Conservation (phyloP, 225 moss, liverwort and hornwort genomes). For the Asterella californica region DNA sequence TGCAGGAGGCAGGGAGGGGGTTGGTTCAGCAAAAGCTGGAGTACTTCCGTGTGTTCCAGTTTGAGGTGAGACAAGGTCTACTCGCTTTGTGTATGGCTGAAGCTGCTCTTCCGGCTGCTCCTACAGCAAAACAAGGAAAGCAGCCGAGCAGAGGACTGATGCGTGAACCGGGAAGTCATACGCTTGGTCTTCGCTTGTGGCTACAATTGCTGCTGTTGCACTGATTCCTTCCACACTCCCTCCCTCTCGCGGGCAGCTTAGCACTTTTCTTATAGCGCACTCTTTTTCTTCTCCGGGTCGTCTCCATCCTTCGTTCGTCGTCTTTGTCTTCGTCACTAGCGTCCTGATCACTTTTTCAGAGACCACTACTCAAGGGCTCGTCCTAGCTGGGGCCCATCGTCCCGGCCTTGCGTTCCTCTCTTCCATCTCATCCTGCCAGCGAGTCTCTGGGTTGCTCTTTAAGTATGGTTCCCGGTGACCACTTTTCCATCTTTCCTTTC, state of each 20-base stretch:
- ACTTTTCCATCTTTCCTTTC: not conserved
- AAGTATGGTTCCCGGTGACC: not conserved
- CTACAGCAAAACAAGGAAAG: not conserved
- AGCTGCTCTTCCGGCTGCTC: not conserved
- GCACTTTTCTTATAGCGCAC: not conserved
- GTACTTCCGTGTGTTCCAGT: too few relatives aligned
- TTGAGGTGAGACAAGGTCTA: too few relatives aligned
- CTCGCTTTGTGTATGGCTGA: too few relatives aligned
- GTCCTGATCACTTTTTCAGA: constrained; percentile 12
- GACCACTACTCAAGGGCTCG: not conserved
- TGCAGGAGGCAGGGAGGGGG: too few relatives aligned
- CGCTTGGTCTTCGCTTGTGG: not conserved
- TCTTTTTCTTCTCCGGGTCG: not conserved
- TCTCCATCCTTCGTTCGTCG: not conserved
- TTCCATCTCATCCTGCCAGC: constrained; percentile 9
- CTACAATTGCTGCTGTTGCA: not conserved
- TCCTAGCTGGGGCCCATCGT: not conserved
- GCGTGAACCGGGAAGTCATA: not conserved
- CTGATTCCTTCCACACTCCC: not conserved
- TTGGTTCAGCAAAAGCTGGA: too few relatives aligned
- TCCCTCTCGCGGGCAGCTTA: not conserved
- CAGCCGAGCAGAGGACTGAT: not conserved
- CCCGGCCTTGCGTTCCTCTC: constrained; percentile 1
- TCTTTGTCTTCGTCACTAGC: not conserved
- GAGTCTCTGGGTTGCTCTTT: not conserved